Evolutionary conservation across 192 early-diverging fungal species (phyloP).

Genomic region (Coemansia sp.): DNA sequence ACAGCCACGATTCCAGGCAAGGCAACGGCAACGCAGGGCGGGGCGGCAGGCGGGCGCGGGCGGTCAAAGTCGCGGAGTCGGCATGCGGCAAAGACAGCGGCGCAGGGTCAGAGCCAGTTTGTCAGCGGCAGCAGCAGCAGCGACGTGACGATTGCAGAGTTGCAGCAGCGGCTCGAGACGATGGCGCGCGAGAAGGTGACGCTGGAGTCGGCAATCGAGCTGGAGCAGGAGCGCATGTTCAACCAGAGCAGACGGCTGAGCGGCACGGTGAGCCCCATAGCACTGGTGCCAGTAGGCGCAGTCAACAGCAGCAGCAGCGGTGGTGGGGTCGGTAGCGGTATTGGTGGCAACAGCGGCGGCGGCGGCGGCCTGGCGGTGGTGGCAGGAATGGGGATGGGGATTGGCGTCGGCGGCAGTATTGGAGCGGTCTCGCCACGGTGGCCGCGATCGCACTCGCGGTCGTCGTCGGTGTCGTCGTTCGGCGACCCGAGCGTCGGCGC

Average conservation of each 20-base stretch:
- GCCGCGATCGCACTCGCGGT: slow-evolving; percentile 45
- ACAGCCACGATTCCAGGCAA: too few relatives aligned
- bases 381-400: background rate
- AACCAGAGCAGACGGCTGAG: slow-evolving; percentile 69
- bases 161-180: slow-evolving; percentile 68
- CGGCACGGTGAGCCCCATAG: slow-evolving; percentile 66
- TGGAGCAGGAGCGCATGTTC: slow-evolving; percentile 90
- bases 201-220: slow-evolving; percentile 85
- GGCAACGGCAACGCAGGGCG: too few relatives aligned
- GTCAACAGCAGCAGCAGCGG: background rate
- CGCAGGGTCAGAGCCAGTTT: background rate
- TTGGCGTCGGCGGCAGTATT: background rate
- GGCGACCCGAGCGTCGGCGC: slow-evolving; percentile 36
- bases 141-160: slow-evolving; percentile 46
- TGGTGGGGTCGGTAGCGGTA: slow-evolving; percentile 1
- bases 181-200: slow-evolving; percentile 88
- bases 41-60: too few relatives aligned
- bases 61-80: background rate
- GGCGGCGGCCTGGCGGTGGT: too few relatives aligned
- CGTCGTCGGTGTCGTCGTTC: slow-evolving; percentile 53
- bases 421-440: slow-evolving; percentile 47
- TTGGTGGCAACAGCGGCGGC: too few relatives aligned
- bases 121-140: slow-evolving; percentile 15
- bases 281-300: slow-evolving; percentile 15
- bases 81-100: slow-evolving; percentile 3